Evolutionary conservation across 176 grass and related monocot genomes (phyloP), one percentile per base, ranked within the genome.

Genomic region (Otatea glauca): DNA sequence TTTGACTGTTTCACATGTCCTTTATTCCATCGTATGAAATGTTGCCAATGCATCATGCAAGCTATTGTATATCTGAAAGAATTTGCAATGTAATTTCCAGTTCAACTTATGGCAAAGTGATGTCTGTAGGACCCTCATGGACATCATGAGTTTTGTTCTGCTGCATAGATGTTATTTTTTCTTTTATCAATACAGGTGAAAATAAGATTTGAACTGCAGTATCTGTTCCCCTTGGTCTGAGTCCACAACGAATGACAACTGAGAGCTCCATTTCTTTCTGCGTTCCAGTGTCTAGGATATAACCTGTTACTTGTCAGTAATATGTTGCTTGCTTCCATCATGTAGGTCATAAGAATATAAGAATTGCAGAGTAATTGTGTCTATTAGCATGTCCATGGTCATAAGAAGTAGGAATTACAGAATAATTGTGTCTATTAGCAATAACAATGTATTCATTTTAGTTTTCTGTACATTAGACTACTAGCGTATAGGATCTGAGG

Each of bases 251-350:
- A 81, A 54, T 1, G 7, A 16, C 39, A 29, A 51, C 21, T 44
- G 69, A 37, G 14, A 54, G 35, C 66, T 54, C 42, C 20, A 27
- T 78, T 38, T 20, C 29, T 45, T 61, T 78, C 5, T 27, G 24
- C 34, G 41, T 61, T 78, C 24, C n/a, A 54, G 2, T 85, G 54
- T 51, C 4, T 14, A 25, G 9, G 45, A 83, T 61, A 48, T 32
- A 48, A 9, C 39, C 27, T 63, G 34, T 63, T 77, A 41, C 65
- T 63, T 82, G 17, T 37, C 53, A 60, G 41, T 39, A 54, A 13
- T 41, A n/a, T 45, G 4, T 43, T 49, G 48, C 42, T 77, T 88
- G 54, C 64, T 75, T 75, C 62, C 62, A 61, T 4, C 16, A 70
- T 38, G 17, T 73, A 62, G 29, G 34, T 42, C 29, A 29, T 38